Conservation (phyloP, 768 basidiomycete species). For the Kwoniella pini region DNA sequence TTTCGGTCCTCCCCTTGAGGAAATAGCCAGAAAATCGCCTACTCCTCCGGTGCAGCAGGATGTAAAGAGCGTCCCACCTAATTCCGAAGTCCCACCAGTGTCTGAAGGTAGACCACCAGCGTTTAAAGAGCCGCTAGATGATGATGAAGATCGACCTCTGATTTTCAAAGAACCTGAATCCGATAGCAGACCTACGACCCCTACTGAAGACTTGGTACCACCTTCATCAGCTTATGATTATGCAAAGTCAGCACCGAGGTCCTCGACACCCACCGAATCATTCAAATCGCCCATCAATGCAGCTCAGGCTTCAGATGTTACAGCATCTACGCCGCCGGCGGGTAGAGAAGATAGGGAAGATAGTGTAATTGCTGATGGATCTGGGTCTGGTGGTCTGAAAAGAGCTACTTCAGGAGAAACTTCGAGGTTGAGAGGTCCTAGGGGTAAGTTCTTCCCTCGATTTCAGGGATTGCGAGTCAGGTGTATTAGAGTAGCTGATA, state of each 20-base stretch:
- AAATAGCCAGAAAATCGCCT: too few relatives aligned
- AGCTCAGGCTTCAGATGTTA: neutral
- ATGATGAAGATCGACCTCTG: constrained; percentile 12
- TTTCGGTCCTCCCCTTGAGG: too few relatives aligned
- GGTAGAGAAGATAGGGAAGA: constrained; percentile 8
- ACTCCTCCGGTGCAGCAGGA: neutral
- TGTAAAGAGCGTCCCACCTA: too few relatives aligned
- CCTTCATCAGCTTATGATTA: neutral
- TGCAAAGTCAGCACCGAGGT: constrained; percentile 1
- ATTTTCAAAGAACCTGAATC: constrained; percentile 14
- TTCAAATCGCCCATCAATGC: constrained; percentile 3
- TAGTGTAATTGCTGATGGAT: constrained; percentile 11
- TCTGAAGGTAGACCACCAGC: neutral
- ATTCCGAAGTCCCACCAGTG: too few relatives aligned
- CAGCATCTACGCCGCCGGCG: neutral
- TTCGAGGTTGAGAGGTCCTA: constrained; percentile 39
- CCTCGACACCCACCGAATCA: constrained; percentile 6
- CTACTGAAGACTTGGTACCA: constrained; percentile 8
- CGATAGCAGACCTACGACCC: constrained; percentile 9
- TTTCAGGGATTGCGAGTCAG: too few relatives aligned
- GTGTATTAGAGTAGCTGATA: too few relatives aligned
- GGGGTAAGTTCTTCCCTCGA: constrained; percentile 36
- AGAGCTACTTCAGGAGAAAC: constrained; percentile 39
- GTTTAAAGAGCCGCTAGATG: neutral
- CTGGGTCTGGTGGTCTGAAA: constrained; percentile 24